phyloP scores from a whole-genome alignment of 1,139 yeast species.

The Blastobotrys buckinghamii region DNA sequence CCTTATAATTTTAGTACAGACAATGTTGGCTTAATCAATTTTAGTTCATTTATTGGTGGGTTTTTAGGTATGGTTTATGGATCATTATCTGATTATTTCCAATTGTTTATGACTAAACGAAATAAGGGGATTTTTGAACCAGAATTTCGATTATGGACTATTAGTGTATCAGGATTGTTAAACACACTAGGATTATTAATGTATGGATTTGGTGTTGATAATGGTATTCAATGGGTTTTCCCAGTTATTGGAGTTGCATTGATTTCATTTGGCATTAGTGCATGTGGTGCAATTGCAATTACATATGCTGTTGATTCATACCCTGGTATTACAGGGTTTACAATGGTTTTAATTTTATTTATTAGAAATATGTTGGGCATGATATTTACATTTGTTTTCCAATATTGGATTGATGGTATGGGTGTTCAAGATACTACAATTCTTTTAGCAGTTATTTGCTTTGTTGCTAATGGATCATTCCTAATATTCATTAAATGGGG shows the following conservation, averaged over 20 bases:
- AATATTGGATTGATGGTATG: constrained; percentile 17
- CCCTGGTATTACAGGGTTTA: constrained; percentile 44
- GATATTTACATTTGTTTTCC: constrained; percentile 16
- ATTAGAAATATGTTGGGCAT: constrained; percentile 17
- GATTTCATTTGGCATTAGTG: constrained; percentile 48
- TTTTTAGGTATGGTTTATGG: constrained; percentile 66
- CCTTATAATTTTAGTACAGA: constrained; percentile 62
- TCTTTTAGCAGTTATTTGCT: constrained; percentile 15
- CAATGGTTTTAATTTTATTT: constrained; percentile 37
- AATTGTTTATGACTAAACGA: constrained; percentile 59
- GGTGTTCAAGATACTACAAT: constrained; percentile 13
- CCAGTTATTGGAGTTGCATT: constrained; percentile 28
- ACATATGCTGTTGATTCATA: constrained; percentile 49
- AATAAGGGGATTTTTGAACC: constrained; percentile 67
- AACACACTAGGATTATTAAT: constrained; percentile 65
- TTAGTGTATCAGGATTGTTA: constrained; percentile 53
- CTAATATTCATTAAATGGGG: constrained; percentile 14
- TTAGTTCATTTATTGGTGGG: constrained; percentile 69
- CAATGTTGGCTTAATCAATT: constrained; percentile 75
- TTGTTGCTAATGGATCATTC: constrained; percentile 14
- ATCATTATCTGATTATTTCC: constrained; percentile 56
- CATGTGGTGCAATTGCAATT: constrained; percentile 45
- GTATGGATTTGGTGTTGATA: constrained; percentile 73
- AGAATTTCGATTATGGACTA: constrained; percentile 62
- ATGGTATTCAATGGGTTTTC: constrained; percentile 51